Base-by-base conservation (phyloP, 495 filamentous ascomycete genomes). In the Xanthoparmelia taractica region DNA sequence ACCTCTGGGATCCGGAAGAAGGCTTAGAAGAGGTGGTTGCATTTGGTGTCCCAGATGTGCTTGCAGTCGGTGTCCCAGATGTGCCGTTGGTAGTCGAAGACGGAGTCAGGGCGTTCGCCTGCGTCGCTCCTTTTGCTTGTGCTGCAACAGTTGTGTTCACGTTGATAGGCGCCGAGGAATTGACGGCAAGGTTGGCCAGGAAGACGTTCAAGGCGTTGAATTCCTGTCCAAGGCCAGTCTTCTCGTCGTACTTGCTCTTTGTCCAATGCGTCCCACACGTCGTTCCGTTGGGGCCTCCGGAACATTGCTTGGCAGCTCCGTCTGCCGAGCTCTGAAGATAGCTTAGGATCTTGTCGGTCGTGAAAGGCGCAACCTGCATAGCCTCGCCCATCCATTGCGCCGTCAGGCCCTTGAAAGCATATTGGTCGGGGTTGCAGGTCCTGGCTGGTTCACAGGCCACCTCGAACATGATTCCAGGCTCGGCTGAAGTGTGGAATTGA, bases 321-420 rank as follows among this genome's bases (percentile, higher is more conserved):
- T 76, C 37, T 15, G 85, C 86, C 4, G 80, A 83, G 17, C 75
- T 74, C 59, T 73, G 67, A 15, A 93, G 71, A 58, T 82, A 78
- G 1, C 84, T 80, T 68, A 80, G 73, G 55, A 92, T 82, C 12
- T 71, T 65, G 38, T 81, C 75, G 52, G 70, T 73, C 13, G 83
- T 87, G 63, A 78, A 83, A 6, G 89, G 87, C 8, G 85, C 88
- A 64, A 92, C 78, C 62, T 85, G 84, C 13, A 84, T 77, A 41
- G 83, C 80, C 41, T 80, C 81, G 3, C 85, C 83, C 70, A 93
- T 76, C 87, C 86, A 91, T 11, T 84, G 84, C 43, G 84, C 74
- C 23, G 91, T 76, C 67, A 89, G 87, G 12, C 87, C 87, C 73
- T 92, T 93, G 79, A 91, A 92, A 50, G 79, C 82, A 59, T 78